Base-by-base conservation (phyloP, 306 rosid species). In the Bauhinia variegata region DNA sequence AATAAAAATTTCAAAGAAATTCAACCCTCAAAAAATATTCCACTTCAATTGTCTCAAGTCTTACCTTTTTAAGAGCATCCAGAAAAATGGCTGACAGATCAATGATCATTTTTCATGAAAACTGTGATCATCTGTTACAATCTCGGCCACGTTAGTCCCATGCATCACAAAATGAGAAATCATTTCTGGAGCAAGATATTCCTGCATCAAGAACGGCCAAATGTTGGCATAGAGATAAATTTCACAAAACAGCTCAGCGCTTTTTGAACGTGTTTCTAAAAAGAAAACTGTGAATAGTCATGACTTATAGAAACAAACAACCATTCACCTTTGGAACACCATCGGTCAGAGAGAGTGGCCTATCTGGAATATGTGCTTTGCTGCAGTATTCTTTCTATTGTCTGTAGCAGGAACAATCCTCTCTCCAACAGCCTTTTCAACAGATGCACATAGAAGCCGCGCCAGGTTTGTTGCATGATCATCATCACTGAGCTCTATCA, bases 371-470 rank as follows among this genome's bases (percentile, higher is more conserved):
- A 37, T 33, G 31, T 79, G 96, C 98, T 83, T 93, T 93, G 79
- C 51, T 82, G 85, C 79, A 67, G 76, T 86, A 80, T 46, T 74
- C 87, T 87, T 93, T 71, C 96, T 80, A 74, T 84, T 87, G 73
- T 93, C 98, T 6, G 82, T 76, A 44, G 88, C 86, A 65, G 96
- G 96, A 52, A 89, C 96, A 75, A 93, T 93, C 85, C 88, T 88
- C 83, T 89, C 96, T 72, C 98, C 98, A 51, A 88, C 89, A 50
- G 98, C 98, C 85, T 89, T 93, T 73, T 84, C 86, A 74, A 89
- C 96, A 65, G 98, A 93, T 56, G 91, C 87, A 83, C 88, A 79
- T 64, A 93, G 96, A 50, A 93, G 96, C 10, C 96, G 91, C 63
- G 89, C 98, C 80, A 93, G 83, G 82, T 93, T 93, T 66, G 96